Evolutionary conservation across 2,329 filamentous ascomycete species (phyloP), one percentile per base, ranked within the genome.

Genomic region (Monosporascus sp.): DNA sequence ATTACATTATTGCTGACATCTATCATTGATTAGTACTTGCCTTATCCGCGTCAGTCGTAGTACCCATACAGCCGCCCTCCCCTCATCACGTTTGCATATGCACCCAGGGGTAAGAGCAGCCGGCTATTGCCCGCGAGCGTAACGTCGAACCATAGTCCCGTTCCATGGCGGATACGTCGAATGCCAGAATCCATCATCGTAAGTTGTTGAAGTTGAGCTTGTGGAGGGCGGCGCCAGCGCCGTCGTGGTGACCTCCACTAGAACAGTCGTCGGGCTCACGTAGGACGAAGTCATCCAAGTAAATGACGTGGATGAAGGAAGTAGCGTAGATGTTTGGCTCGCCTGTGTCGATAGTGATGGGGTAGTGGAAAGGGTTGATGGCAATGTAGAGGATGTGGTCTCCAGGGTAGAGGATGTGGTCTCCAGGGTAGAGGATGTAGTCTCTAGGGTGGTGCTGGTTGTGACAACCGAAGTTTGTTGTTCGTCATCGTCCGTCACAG

Each of bases 131-230:
- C 26, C 40, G 40, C 18, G 55, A 43, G 55, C 47, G 24, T 51
- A 61, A 18, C 61, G 62, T 35, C 53, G 62, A 15, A 44, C 53
- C 31, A 62, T 55, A 2, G 74, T 76, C 50, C 63, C 68, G 55
- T 76, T 78, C 72, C 72, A 76, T 0, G 72, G 44, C 3, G 74
- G 73, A 51, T 77, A 78, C 0, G 68, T 69, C 3, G 75, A 75
- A 53, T 75, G 74, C 77, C 76, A 78, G 49, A 63, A 63, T 18
- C 76, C 75, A 51, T 78, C 58, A 52, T 78, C 74, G 41, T 71
- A 66, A 14, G 67, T 68, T 20, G 56, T 54, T 31, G 51, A 31
- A 17, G 56, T 50, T 9, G 56, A 31, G 8, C 47, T 15, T 20
- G 57, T 56, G 22, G 54, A 54, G 22, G 51, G 37, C 26, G 31